Conservation (phyloP, 73 alveolate genomes). For the Diophrys sp. region DNA sequence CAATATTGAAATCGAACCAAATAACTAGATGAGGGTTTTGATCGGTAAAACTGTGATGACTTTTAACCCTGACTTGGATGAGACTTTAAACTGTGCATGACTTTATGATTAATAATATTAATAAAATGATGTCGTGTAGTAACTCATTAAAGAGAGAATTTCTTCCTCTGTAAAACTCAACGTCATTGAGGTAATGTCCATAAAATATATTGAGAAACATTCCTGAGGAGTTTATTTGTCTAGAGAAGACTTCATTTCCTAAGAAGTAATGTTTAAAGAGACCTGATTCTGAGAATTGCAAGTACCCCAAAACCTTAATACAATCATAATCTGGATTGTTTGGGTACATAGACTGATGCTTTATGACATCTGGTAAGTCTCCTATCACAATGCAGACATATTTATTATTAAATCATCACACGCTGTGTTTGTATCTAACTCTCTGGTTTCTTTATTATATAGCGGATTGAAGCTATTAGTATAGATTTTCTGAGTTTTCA, state of each 20-base stretch:
- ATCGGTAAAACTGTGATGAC: slow-evolving; percentile 60
- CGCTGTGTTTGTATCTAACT: no score
- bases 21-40: slow-evolving; percentile 41
- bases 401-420: no score
- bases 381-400: no score
- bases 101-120: slow-evolving; percentile 41
- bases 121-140: slow-evolving; percentile 41
- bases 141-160: slow-evolving; percentile 65
- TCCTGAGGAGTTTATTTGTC: slow-evolving; percentile 63
- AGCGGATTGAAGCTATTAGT: no score
- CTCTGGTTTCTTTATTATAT: no score
- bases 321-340: no score
- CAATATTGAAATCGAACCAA: background rate
- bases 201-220: slow-evolving; percentile 42
- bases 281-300: slow-evolving; percentile 74
- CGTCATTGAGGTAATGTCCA: slow-evolving; percentile 56
- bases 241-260: slow-evolving; percentile 77
- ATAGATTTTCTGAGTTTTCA: no score
- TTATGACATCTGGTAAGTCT: no score
- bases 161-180: slow-evolving; percentile 80
- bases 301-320: no score
- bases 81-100: slow-evolving; percentile 25
- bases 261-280: slow-evolving; percentile 70
- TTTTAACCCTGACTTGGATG: no score
- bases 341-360: no score